Evolutionary conservation across 2,329 filamentous ascomycete genomes (phyloP), one percentile per base, ranked within the genome.

Genomic region (Cyphellophora europaea): DNA sequence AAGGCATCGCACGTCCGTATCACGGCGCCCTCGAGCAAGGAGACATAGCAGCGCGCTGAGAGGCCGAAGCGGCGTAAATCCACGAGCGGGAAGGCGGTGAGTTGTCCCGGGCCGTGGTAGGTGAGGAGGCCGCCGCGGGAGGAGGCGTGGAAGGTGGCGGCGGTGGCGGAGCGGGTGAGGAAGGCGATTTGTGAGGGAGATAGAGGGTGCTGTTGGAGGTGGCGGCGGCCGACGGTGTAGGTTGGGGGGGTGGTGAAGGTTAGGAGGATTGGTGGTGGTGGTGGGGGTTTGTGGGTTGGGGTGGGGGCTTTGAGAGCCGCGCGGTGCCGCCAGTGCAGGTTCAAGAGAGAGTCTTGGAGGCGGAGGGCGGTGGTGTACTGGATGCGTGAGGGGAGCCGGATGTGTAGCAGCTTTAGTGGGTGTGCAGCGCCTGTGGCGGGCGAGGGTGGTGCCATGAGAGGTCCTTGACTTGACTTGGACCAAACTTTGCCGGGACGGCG

Each of bases 91-190:
- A 93, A 98, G n/a, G 88, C 76, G 21, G 95, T 83, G 32, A 93
- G 63, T 57, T 98, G 91, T 0, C 89, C 89, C 0, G 89, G 91
- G 0, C 89, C 91, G 56, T 98, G 91, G 63, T 94, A 96, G 3
- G 91, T 96, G 0, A 85, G 88, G 46, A 93, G 77, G 0, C 91
- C 91, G 42, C 91, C 91, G 36, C 91, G 78, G n/a, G 77, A 72
- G 11, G 84, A 81, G 49, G 78, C 70, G 28, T 74, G 59, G 49
- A 91, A 75, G n/a, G 72, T 65, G 3, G 80, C 82, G 52, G 28
- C 56, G 50, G 32, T 49, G 45, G 17, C 50, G 48, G 42, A 34
- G 35, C 42, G 35, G 11, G 55, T 56, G 17, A 59, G 54, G n/a
- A 60, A 56, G 10, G 63, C 53, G 5, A 49, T 60, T 49, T 19